Evolutionary conservation across 148 eudicot genomes (phyloP), one percentile per base, ranked within the genome.

Genomic region (Rhododendron kiyosumense): DNA sequence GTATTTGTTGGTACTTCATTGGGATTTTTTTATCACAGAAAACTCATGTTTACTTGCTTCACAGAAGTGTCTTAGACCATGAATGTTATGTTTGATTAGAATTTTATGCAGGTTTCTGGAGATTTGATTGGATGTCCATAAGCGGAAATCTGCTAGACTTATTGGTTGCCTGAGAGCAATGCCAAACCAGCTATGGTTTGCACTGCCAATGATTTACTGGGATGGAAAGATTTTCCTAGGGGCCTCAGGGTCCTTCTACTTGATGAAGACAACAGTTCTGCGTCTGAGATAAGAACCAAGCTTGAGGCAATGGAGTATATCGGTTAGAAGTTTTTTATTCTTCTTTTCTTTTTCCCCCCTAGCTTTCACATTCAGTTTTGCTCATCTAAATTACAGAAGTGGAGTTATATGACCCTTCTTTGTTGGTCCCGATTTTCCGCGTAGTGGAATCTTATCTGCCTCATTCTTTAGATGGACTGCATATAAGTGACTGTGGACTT

Each of bases 181-280:
- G 95, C 96, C 87, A 93, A 92, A 86, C 87, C 85, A 94, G 94
- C 92, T 86, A 94, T 94, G 96, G 94, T 93, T 92, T 94, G 91
- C 90, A 94, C 93, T 91, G 97, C 94, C 85, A 90, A 89, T 85
- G 95, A 94, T 87, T 85, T 93, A 90, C 86, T 91, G 88, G 94
- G 76, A 77, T 94, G 95, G 97, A 94, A 90, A 84, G 95, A 95
- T 88, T 95, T 95, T 85, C 98, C 98, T 30, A 95, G 94, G 90
- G 98, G 98, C 85, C 97, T 95, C 86, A 91, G 90, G 85, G 92
- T 95, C 85, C 94, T 95, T 71, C 94, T 94, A 73, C 95, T 95
- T 85, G 93, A 93, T 77, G 92, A 92, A 84, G 94, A 94, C 85
- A 7, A 8, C 34, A 78, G 86, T 89, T 94, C 92, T 88, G 92